Evolutionary conservation across 352 stramenopile genomes (phyloP), one percentile per base, ranked within the genome.

Genomic region (Globisporangium canariense): DNA sequence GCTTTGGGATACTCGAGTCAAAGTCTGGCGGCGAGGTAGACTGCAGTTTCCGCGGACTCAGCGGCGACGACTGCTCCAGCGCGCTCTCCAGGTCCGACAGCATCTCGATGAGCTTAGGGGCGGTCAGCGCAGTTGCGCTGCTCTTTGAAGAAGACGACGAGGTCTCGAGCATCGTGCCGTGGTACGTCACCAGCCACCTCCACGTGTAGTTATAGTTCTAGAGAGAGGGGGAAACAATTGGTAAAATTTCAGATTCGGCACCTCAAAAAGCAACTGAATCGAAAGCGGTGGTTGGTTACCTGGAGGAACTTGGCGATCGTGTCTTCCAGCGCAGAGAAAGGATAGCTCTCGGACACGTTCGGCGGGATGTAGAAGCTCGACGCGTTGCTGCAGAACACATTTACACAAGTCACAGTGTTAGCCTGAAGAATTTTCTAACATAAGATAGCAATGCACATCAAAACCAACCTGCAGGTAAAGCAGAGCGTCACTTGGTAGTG

Each of bases 291-390:
- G 36, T 56, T 56, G 36, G 36, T 56, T 56, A 94, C 84, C 77
- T 94, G 83, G 16, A 96, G 66, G 67, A 96, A 96, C 71, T 96
- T 94, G 22, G 86, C 87, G 61, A 96, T 90, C 57, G 83, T 91
- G 65, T 96, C 87, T 70, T 96, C 87, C 5, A 96, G 74, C 3
- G 87, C 84, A 43, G 85, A 96, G 41, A 94, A 86, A 5, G 85
- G 83, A 62, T 93, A 94, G 64, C 79, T 90, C 62, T 96, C 87
- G 32, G 79, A 83, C 25, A 96, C 83, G 67, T 89, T 91, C 4
- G 87, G 85, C 28, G 87, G 82, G 25, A 91, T 88, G 73, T 93
- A 93, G 62, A 91, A 96, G 63, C 75, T 91, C 20, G 85, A 82
- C 30, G 90, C 73, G 63, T 90, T 93, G 61, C 81, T 92, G 58